Evolutionary conservation across 768 basidiomycete genomes (phyloP), one percentile per base, ranked within the genome.

Genomic region (Pleurotus giganteus): DNA sequence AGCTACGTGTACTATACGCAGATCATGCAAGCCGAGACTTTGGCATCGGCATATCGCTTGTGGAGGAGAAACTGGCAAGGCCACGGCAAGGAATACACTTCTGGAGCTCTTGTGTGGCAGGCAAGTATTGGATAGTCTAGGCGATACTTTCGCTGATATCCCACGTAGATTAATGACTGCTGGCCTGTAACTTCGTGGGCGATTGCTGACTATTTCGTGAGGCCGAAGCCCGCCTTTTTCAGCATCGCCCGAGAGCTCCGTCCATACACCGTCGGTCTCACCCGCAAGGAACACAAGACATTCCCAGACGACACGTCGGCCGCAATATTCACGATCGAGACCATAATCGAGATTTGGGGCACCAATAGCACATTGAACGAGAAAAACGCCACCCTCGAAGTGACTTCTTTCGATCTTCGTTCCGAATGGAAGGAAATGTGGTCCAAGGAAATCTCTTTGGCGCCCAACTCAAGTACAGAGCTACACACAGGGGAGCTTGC

Each of bases 171-270:
- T 59, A 92, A 92, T 60, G 91, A 94, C 65, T 94, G 93, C 69
- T 97, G 94, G 93, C 95, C 94, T 13, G 85, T 85, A 47, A 93
- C 92, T 7, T 94, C 91, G 28, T 97, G 94, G 94, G 85, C 90
- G 3, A 95, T 97, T 62, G 82, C 86, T 32, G 94, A 98, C 70
- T 95, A 96, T 72, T 97, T 94, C 74, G 74, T 94, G 54, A 79
- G 94, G 26, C 95, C 95, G 4, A 98, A 97, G 71, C 93, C 94
- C 1, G 87, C 94, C 0, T 97, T 85, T 72, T 96, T 86, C 70
- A 68, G 91, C 4, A 86, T 97, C 60, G 85, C 88, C 49, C 84
- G 95, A 57, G 93, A 96, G 70, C 80, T 98, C 53, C 79, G 81
- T 28, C 82, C 83, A 0, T 84, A 78, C 72, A 93, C 92, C 1